Percentiles rank a stretch among this genome's conserved stretches.
These are phyloP conservation scores for Coemansia biformis DNA, from an alignment of 192 early-diverging fungal species.

Conservation along the genomic window DNA sequence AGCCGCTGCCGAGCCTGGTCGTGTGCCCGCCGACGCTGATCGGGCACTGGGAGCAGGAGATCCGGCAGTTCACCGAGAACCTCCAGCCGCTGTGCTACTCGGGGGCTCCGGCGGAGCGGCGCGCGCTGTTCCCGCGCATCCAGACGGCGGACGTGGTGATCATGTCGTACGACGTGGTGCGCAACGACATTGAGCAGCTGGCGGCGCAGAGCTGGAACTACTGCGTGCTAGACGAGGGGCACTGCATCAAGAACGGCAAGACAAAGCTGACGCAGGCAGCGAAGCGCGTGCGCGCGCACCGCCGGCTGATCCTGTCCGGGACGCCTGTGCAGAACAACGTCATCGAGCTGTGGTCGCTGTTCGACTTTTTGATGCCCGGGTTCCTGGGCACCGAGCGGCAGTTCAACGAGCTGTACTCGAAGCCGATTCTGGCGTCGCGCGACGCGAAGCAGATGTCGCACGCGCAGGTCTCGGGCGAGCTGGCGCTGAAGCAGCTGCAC, in stretches of 20 bases:
- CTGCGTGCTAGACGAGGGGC: conserved; percentile 96
- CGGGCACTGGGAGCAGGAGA: conserved; percentile 95
- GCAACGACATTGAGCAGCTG: conserved; percentile 89
- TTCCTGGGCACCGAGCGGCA: conserved; percentile 90
- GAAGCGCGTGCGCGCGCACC: conserved; percentile 79
- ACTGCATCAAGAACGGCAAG: conserved; percentile 91
- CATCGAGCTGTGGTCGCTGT: conserved; percentile 94
- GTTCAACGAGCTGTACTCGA: conserved; percentile 92
- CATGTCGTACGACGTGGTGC: conserved; percentile 94
- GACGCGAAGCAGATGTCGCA: conserved; percentile 70
- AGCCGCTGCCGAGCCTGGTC: conserved; percentile 79
- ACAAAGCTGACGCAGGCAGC: conserved; percentile 93
- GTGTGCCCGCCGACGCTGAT: conserved; percentile 95
- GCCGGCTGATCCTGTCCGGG: conserved; percentile 91
- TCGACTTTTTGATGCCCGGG: conserved; percentile 98
- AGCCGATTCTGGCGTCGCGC: conserved; percentile 83
- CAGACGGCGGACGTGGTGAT: conserved; percentile 71
- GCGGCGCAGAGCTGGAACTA: conserved; percentile 78
- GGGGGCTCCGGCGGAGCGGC: conserved; percentile 74
- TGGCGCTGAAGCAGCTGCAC: conserved; percentile 87
- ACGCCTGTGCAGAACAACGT: conserved; percentile 99
- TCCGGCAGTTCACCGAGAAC: conserved; percentile 68
- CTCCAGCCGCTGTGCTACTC: conserved; percentile 81
- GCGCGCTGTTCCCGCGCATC: conserved; percentile 56
- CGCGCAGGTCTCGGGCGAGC: conserved; percentile 27